Base-by-base conservation (phyloP, 2,329 filamentous ascomycete species). In the Calonectria fujianensis region DNA sequence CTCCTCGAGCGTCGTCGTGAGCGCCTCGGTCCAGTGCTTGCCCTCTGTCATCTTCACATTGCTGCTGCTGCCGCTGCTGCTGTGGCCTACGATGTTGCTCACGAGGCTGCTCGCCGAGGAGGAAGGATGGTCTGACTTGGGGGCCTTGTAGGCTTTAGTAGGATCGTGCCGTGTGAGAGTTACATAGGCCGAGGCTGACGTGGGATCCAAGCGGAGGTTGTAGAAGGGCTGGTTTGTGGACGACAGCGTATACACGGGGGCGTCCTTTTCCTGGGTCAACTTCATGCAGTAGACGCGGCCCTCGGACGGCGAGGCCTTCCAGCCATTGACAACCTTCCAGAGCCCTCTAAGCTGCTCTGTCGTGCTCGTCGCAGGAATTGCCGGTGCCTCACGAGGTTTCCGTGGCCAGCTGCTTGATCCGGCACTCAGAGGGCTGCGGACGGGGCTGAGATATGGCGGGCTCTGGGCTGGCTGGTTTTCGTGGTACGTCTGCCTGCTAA, bases 261-360 rank as follows among this genome's bases (percentile, higher is more conserved):
- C 90, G 77, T 93, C 91, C 64, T 86, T 87, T 73, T 90, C 88
- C 73, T 89, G 88, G 1, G 87, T 85, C 83, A 93, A 84, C 76
- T 88, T 89, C 80, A 93, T 85, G 81, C 90, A 92, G 84, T 89
- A 93, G 31, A 89, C 88, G 29, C 90, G 86, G 7, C 91, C 91
- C 80, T 93, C 91, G 4, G 88, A 88, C 1, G 87, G 82, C 0
- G 91, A 89, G 2, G 92, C 93, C 80, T 91, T 89, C 91, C 91
- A 94, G 16, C 93, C 93, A 81, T 94, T 94, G 74, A 91, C 88
- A 0, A 92, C 92, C 79, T 93, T 91, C 93, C 93, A 95, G 11
- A 94, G 88, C 66, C 89, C 88, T 77, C 90, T 90, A 45, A 94
- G 88, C 75, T 94, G 89, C 57, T 93, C 90, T 1, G 89, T 92